These are phyloP conservation scores for Aspergillus unguis DNA, from an alignment of 2,329 filamentous ascomycete species.

Conservation along the genomic window DNA sequence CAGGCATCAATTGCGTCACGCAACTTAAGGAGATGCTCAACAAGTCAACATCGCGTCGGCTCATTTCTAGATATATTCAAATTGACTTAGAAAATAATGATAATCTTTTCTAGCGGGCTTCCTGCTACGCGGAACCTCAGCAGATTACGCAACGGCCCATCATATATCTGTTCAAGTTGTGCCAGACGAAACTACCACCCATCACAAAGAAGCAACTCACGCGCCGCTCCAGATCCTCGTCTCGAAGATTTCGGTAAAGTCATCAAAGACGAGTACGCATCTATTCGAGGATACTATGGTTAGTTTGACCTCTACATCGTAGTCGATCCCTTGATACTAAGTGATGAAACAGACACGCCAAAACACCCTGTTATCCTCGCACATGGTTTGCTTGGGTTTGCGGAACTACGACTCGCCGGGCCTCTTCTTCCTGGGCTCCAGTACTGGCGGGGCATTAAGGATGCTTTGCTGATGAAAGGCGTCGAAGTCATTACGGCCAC, in stretches of 20 bases:
- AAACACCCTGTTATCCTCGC: slow-evolving; percentile 61
- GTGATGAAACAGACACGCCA: slow-evolving; percentile 35
- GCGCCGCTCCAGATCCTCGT: slow-evolving; percentile 44
- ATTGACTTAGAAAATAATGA: slow-evolving; percentile 20
- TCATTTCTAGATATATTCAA: neutral
- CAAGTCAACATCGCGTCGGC: neutral
- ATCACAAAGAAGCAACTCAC: slow-evolving; percentile 14
- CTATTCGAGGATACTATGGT: slow-evolving; percentile 58
- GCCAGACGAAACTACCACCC: slow-evolving; percentile 18
- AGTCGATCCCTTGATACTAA: neutral
- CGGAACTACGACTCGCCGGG: slow-evolving; percentile 57
- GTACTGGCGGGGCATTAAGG: slow-evolving; percentile 63
- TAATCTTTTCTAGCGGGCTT: slow-evolving; percentile 12
- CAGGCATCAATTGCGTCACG: slow-evolving; percentile 12
- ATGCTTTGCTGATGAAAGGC: slow-evolving; percentile 54
- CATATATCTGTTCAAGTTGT: neutral
- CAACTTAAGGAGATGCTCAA: neutral
- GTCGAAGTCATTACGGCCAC: slow-evolving; percentile 60
- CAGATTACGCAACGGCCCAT: neutral
- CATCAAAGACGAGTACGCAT: slow-evolving; percentile 61
- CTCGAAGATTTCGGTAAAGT: slow-evolving; percentile 51
- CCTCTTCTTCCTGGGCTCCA: slow-evolving; percentile 55
- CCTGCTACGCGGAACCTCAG: slow-evolving; percentile 3
- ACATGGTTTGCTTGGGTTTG: slow-evolving; percentile 65
- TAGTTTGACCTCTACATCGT: slow-evolving; percentile 5